phyloP scores from a whole-genome alignment of 176 grass and related monocot species.

The Musa schizocarpa region DNA sequence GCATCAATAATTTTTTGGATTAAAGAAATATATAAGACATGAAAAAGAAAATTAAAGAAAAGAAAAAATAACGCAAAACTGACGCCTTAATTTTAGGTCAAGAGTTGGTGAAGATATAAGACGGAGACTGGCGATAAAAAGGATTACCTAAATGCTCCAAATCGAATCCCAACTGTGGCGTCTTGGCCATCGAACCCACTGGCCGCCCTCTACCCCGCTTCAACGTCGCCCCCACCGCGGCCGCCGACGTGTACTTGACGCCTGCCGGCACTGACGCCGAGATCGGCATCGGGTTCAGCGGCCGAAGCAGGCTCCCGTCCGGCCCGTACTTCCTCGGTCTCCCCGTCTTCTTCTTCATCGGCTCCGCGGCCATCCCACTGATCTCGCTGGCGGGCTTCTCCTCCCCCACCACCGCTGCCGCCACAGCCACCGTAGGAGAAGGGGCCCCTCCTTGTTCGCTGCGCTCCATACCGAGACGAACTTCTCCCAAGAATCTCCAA shows the following conservation, averaged over 20 bases:
- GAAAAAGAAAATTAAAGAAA: background rate
- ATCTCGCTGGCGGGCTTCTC: background rate
- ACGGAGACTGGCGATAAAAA: too few relatives aligned
- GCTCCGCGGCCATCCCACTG: background rate
- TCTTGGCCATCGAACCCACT: constrained; percentile 50
- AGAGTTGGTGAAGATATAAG: too few relatives aligned
- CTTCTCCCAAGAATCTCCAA: constrained; percentile 8
- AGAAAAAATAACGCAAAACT: background rate
- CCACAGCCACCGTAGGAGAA: constrained; percentile 12
- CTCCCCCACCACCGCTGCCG: background rate
- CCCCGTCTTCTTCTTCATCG: constrained; percentile 66
- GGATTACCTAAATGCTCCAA: constrained; percentile 1
- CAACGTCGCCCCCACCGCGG: constrained; percentile 70
- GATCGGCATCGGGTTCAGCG: constrained; percentile 78
- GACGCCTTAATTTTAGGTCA: background rate
- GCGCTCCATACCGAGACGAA: constrained; percentile 7
- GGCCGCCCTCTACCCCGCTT: constrained; percentile 57
- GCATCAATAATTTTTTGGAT: too few relatives aligned
- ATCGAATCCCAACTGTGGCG: background rate
- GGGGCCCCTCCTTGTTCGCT: constrained; percentile 27
- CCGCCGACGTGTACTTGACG: constrained; percentile 54
- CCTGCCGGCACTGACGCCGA: constrained; percentile 65
- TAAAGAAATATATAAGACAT: too few relatives aligned
- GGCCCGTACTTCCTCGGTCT: constrained; percentile 80
- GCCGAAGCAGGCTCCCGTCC: constrained; percentile 59